Conservation (phyloP, 2,329 filamentous ascomycete genomes). For the Helminthosporium solani region DNA sequence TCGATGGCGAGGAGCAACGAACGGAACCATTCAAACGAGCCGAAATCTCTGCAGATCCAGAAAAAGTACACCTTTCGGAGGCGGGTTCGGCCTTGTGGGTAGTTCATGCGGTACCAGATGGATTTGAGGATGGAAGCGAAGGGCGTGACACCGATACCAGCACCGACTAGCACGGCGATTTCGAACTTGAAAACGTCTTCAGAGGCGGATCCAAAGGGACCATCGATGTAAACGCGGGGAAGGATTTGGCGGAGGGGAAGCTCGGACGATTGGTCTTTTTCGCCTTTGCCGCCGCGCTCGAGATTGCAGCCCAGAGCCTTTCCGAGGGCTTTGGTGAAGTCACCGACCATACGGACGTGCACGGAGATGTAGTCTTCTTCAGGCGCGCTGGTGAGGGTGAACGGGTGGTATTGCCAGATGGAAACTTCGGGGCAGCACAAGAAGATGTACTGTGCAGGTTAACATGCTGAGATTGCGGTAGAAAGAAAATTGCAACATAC, state of each 20-base stretch:
- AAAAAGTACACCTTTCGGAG: slow-evolving; percentile 89
- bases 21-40: slow-evolving; percentile 87
- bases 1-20: slow-evolving; percentile 82
- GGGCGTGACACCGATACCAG: slow-evolving; percentile 54
- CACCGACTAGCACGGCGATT: slow-evolving; percentile 52
- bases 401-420: slow-evolving; percentile 86
- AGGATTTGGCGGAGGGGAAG: slow-evolving; percentile 73
- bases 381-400: slow-evolving; percentile 81
- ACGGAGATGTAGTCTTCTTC: slow-evolving; percentile 90
- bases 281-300: slow-evolving; percentile 53
- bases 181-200: slow-evolving; percentile 79
- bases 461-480: slow-evolving; percentile 2
- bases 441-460: slow-evolving; percentile 68
- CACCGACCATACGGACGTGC: slow-evolving; percentile 78
- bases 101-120: slow-evolving; percentile 93
- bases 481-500: slow-evolving; percentile 24
- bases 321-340: slow-evolving; percentile 73
- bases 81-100: slow-evolving; percentile 74
- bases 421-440: slow-evolving; percentile 84
- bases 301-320: slow-evolving; percentile 74
- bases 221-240: slow-evolving; percentile 79
- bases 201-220: slow-evolving; percentile 81
- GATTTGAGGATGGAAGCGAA: slow-evolving; percentile 66
- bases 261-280: slow-evolving; percentile 61
- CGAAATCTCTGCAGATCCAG: slow-evolving; percentile 88